A percentile compares a stretch with the other conserved stretches of the same genome.
phyloP scores from a whole-genome alignment of 305 asterid species.

The Lippia alba region DNA sequence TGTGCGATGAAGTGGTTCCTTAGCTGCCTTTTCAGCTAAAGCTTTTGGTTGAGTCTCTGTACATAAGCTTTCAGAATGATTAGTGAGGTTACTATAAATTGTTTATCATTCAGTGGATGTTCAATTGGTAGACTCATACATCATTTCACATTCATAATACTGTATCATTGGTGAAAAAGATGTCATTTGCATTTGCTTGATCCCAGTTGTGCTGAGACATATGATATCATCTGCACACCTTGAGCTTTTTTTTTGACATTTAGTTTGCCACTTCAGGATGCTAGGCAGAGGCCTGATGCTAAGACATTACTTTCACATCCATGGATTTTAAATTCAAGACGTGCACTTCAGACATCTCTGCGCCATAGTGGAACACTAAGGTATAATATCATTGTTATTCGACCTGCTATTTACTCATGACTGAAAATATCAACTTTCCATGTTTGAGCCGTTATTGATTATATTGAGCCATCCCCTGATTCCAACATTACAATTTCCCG shows the following conservation, averaged over 20 bases:
- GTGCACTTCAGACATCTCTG: conserved; percentile 66
- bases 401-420: background rate
- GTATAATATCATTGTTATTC: conserved; percentile 34
- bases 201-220: background rate
- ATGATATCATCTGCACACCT: conserved; percentile 6
- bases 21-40: conserved; percentile 1
- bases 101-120: background rate
- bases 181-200: background rate
- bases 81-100: background rate
- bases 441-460: conserved; percentile 5
- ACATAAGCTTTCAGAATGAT: background rate
- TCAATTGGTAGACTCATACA: background rate
- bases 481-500: background rate
- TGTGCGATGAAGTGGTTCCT: background rate
- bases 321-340: conserved; percentile 77
- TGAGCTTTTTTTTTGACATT: conserved; percentile 29
- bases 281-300: conserved; percentile 83
- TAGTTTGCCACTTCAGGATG: conserved; percentile 58
- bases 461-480: background rate
- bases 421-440: background rate
- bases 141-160: background rate
- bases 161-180: conserved; percentile 9
- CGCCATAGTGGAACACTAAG: conserved; percentile 68
- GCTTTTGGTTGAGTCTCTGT: background rate
- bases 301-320: conserved; percentile 78